phyloP scores from a whole-genome alignment of 192 early-diverging fungal genomes.

The Allomyces macrogynus region DNA sequence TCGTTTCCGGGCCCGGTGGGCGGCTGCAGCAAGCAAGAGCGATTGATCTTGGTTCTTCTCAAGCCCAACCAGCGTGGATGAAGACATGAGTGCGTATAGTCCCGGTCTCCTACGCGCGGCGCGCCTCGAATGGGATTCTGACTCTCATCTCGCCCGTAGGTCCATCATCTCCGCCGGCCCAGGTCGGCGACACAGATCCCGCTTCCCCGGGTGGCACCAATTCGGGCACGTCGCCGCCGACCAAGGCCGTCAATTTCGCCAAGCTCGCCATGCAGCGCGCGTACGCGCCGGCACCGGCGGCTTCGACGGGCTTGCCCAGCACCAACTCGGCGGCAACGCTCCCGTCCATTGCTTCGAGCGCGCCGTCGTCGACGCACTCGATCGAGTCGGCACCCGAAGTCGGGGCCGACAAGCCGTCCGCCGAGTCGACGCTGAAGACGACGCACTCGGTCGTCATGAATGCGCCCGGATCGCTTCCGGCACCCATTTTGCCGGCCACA shows the following conservation, averaged over 20 bases:
- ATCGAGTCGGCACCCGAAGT: background rate
- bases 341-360: background rate
- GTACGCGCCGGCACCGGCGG: background rate
- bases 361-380: background rate
- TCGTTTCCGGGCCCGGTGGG: too few relatives aligned
- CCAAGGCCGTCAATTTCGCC: background rate
- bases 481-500: background rate
- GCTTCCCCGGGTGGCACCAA: background rate
- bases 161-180: background rate
- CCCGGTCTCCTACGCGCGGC: background rate
- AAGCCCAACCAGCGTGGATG: too few relatives aligned
- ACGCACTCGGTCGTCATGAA: background rate
- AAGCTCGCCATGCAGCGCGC: background rate
- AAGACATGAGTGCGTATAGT: background rate
- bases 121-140: background rate
- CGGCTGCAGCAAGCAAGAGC: too few relatives aligned
- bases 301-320: background rate
- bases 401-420: background rate
- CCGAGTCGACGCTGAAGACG: background rate
- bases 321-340: background rate
- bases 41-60: too few relatives aligned
- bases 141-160: background rate
- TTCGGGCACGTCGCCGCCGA: background rate
- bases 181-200: background rate
- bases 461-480: background rate